phyloP scores from a whole-genome alignment of 2,329 filamentous ascomycete genomes.

The Xylariales sp. region DNA sequence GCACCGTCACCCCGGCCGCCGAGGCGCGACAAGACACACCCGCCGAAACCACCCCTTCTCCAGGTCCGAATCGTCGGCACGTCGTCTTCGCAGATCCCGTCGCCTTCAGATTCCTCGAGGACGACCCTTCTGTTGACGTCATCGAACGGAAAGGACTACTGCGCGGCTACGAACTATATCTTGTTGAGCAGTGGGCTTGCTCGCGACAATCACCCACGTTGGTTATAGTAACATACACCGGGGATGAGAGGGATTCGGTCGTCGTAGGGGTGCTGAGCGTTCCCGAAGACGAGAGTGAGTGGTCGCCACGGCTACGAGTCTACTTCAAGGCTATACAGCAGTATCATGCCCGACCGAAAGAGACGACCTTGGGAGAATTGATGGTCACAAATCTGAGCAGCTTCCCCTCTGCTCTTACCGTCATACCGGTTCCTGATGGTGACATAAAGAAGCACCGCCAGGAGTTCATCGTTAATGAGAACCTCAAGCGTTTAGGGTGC shows the following conservation, averaged over 20 bases:
- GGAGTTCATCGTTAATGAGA: conserved; percentile 88
- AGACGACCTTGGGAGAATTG: conserved; percentile 75
- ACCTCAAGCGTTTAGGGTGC: conserved; percentile 87
- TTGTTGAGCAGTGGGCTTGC: conserved; percentile 97
- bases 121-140: conserved; percentile 71
- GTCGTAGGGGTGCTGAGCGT: conserved; percentile 76
- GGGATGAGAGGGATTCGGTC: conserved; percentile 74
- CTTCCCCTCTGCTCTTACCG: conserved; percentile 86
- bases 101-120: conserved; percentile 71
- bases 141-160: conserved; percentile 67
- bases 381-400: conserved; percentile 93
- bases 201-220: conserved; percentile 86
- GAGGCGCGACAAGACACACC: conserved; percentile 13
- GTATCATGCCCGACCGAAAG: conserved; percentile 77
- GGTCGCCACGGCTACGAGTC: conserved; percentile 72
- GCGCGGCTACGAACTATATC: conserved; percentile 83
- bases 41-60: conserved; percentile 18
- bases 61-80: conserved; percentile 33
- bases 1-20: conserved; percentile 18
- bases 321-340: conserved; percentile 86
- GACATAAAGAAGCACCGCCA: conserved; percentile 76
- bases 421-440: conserved; percentile 85
- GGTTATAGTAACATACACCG: conserved; percentile 88
- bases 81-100: conserved; percentile 57
- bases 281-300: conserved; percentile 71